Percentiles rank a stretch among this genome's conserved stretches.
These are phyloP conservation scores for Coemansia furcata DNA, from an alignment of 192 early-diverging fungal species.

Conservation along the genomic window DNA sequence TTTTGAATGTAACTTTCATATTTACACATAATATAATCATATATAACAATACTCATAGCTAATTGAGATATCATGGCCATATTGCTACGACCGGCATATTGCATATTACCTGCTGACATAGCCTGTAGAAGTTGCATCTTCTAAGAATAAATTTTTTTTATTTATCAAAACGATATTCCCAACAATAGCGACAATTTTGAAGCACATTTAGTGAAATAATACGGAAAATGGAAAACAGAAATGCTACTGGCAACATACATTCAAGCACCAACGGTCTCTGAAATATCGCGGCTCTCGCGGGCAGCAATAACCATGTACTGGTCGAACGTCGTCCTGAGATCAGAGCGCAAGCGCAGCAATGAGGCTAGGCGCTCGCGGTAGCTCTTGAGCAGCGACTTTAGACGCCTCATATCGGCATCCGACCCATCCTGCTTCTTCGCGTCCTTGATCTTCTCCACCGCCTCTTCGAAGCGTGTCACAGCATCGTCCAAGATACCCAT, in stretches of 20 bases:
- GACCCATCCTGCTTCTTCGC: conserved; percentile 18
- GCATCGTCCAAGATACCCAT: conserved; percentile 35
- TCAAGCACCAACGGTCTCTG: neutral
- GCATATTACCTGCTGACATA: too few species aligned
- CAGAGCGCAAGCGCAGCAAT: conserved; percentile 22
- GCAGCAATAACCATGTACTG: conserved; percentile 44
- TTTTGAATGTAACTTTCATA: too few species aligned
- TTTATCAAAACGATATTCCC: too few species aligned
- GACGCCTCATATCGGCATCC: conserved; percentile 6
- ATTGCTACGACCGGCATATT: too few species aligned
- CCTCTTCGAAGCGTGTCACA: conserved; percentile 34
- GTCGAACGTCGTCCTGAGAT: conserved; percentile 19
- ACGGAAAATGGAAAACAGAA: neutral
- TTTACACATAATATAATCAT: too few species aligned
- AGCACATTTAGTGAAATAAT: neutral
- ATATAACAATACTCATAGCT: too few species aligned
- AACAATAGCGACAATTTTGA: too few species aligned
- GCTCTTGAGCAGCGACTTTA: conserved; percentile 25
- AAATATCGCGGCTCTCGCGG: conserved; percentile 40
- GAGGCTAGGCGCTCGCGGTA: conserved; percentile 33
- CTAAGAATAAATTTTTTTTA: too few species aligned
- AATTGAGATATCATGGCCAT: too few species aligned
- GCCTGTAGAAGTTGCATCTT: too few species aligned
- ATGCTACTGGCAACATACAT: neutral
- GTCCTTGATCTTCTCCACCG: conserved; percentile 29